Conservation (phyloP, 2,329 filamentous ascomycete genomes). For the Laburnicola sp. region DNA sequence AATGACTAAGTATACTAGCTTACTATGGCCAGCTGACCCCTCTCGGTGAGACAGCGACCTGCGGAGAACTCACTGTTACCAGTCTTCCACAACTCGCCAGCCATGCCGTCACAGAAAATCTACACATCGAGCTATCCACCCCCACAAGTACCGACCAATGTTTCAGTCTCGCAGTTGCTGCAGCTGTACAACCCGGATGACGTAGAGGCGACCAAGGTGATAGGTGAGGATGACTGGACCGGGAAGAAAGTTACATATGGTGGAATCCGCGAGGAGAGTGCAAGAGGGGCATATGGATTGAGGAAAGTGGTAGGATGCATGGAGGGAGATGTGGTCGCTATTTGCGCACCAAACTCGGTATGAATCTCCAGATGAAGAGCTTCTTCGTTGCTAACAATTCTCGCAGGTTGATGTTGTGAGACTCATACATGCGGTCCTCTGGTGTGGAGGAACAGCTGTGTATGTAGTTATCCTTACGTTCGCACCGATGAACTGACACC, state of each 20-base stretch:
- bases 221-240: slow-evolving; percentile 26
- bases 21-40: too few species aligned
- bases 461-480: slow-evolving; percentile 1
- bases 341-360: slow-evolving; percentile 23
- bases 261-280: slow-evolving; percentile 10
- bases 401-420: slow-evolving; percentile 20
- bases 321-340: slow-evolving; percentile 21
- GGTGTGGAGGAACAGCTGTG: slow-evolving; percentile 21
- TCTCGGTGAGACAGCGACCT: too few species aligned
- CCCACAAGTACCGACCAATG: slow-evolving; percentile 16
- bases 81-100: too few species aligned
- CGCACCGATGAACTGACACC: not conserved
- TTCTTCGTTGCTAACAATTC: not conserved
- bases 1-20: too few species aligned
- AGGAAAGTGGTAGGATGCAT: slow-evolving; percentile 10
- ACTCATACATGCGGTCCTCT: slow-evolving; percentile 24
- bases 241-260: slow-evolving; percentile 20
- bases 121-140: slow-evolving; percentile 21
- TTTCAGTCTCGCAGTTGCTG: slow-evolving; percentile 23
- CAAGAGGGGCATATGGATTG: slow-evolving; percentile 17
- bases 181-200: slow-evolving; percentile 22
- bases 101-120: slow-evolving; percentile 13
- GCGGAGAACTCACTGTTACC: too few species aligned
- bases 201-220: slow-evolving; percentile 15
- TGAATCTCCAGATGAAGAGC: not conserved